Percentiles rank a stretch among this genome's conserved stretches.
Evolutionary conservation across 1,284 basidiomycete species (phyloP).

Genomic region (Puccinia polysora): DNA sequence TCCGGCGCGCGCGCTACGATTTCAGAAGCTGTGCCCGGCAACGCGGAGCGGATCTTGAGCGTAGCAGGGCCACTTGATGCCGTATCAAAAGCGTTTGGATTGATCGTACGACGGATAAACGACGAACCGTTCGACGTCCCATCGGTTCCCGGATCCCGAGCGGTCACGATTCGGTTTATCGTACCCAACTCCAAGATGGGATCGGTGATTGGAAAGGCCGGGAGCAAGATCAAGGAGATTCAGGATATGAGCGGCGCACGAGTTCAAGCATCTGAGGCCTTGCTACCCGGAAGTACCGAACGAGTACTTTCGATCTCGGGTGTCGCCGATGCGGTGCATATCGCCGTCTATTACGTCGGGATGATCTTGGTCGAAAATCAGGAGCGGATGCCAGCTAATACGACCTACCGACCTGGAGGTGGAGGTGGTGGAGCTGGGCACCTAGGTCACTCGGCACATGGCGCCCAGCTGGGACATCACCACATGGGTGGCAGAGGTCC

Average conservation of each 20-base stretch:
- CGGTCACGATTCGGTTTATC: constrained; percentile 99
- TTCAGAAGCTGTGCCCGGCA: constrained; percentile 92
- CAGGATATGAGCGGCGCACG: constrained; percentile 96
- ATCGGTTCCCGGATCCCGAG: constrained; percentile 92
- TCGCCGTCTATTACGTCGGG: constrained; percentile 97
- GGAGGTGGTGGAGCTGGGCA: constrained; percentile 54
- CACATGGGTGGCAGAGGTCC: constrained; percentile 41
- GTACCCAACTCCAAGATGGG: constrained; percentile 99
- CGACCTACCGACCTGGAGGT: constrained; percentile 52
- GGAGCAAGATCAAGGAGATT: constrained; percentile 98
- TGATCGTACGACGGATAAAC: constrained; percentile 97
- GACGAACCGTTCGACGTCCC: constrained; percentile 98
- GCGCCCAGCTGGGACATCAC: constrained; percentile 48
- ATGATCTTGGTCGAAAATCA: constrained; percentile 94
- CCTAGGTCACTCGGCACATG: constrained; percentile 30
- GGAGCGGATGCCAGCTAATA: constrained; percentile 69
- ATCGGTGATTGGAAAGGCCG: constrained; percentile 95
- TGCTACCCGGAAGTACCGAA: constrained; percentile 99
- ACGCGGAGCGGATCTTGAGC: constrained; percentile 95
- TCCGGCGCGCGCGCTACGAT: constrained; percentile 91
- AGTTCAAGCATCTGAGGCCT: constrained; percentile 92
- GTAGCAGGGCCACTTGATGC: constrained; percentile 96
- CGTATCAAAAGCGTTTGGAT: constrained; percentile 97
- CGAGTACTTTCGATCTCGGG: constrained; percentile 94
- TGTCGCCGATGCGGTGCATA: constrained; percentile 99